A percentile compares a stretch with the other conserved stretches of the same genome.
Evolutionary conservation across 2,329 filamentous ascomycete genomes (phyloP).

Genomic region (Cadophora malorum): DNA sequence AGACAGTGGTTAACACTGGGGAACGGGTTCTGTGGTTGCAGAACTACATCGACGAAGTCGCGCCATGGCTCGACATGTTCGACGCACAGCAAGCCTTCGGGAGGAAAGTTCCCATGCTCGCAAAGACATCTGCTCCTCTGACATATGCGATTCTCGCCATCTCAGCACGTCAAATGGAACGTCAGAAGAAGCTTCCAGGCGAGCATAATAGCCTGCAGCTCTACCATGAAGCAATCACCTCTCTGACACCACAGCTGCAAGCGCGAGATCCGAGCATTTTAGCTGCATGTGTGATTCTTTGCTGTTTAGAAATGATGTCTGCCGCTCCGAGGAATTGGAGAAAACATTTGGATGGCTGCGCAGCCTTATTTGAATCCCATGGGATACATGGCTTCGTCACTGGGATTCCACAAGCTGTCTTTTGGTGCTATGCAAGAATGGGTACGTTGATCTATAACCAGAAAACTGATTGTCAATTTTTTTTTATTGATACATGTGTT

Average conservation of each 20-base stretch:
- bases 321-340: slow-evolving; percentile 58
- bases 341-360: slow-evolving; percentile 62
- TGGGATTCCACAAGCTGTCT: slow-evolving; percentile 57
- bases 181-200: slow-evolving; percentile 48
- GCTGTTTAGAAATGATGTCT: slow-evolving; percentile 56
- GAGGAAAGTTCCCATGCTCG: slow-evolving; percentile 56
- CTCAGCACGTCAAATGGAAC: slow-evolving; percentile 58
- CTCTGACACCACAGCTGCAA: slow-evolving; percentile 51
- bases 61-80: slow-evolving; percentile 62
- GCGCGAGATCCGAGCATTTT: slow-evolving; percentile 53
- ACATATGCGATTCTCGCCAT: slow-evolving; percentile 59
- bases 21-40: slow-evolving; percentile 48
- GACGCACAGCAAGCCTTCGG: slow-evolving; percentile 59
- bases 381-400: slow-evolving; percentile 57
- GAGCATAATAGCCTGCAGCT: slow-evolving; percentile 58
- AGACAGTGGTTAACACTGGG: slow-evolving; percentile 24
- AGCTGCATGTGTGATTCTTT: slow-evolving; percentile 55
- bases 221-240: slow-evolving; percentile 58
- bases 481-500: too few species aligned
- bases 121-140: slow-evolving; percentile 52
- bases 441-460: slow-evolving; percentile 16
- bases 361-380: slow-evolving; percentile 57
- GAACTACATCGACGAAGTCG: slow-evolving; percentile 59
- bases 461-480: too few species aligned
- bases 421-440: slow-evolving; percentile 66